Evolutionary conservation across 768 basidiomycete genomes (phyloP).

Genomic region (Suillus discolor): DNA sequence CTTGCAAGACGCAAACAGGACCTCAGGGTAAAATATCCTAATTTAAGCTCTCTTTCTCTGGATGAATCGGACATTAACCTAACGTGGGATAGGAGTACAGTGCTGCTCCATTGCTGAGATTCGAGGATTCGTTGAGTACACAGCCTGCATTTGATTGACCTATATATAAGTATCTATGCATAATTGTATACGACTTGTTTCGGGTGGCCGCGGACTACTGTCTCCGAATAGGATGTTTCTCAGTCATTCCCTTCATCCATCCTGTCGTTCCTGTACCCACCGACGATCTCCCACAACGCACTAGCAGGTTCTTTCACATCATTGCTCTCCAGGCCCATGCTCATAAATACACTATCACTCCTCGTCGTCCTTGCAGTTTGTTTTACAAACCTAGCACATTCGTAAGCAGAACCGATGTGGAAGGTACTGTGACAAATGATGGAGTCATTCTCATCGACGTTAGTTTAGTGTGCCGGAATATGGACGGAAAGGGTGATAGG

Average conservation of each 20-base stretch:
- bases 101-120: neutral
- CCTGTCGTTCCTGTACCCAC: constrained; percentile 35
- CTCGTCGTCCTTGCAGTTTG: constrained; percentile 41
- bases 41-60: constrained; percentile 5
- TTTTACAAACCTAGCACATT: constrained; percentile 55
- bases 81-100: neutral
- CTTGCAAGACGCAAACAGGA: constrained; percentile 3
- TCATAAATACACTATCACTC: constrained; percentile 30
- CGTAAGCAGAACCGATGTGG: constrained; percentile 43
- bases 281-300: constrained; percentile 62
- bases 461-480: constrained; percentile 34
- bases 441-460: constrained; percentile 38
- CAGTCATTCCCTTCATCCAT: constrained; percentile 25
- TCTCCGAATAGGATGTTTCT: neutral
- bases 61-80: constrained; percentile 9
- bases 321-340: constrained; percentile 50
- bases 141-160: neutral
- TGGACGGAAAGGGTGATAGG: constrained; percentile 61
- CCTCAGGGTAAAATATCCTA: constrained; percentile 3
- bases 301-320: constrained; percentile 58
- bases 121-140: neutral
- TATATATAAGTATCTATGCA: too few relatives aligned
- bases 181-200: neutral
- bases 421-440: constrained; percentile 45
- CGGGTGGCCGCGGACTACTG: neutral